These are phyloP conservation scores for Leavenworthia alabamica DNA, from an alignment of 345 rosid genomes.

Conservation along the genomic window DNA sequence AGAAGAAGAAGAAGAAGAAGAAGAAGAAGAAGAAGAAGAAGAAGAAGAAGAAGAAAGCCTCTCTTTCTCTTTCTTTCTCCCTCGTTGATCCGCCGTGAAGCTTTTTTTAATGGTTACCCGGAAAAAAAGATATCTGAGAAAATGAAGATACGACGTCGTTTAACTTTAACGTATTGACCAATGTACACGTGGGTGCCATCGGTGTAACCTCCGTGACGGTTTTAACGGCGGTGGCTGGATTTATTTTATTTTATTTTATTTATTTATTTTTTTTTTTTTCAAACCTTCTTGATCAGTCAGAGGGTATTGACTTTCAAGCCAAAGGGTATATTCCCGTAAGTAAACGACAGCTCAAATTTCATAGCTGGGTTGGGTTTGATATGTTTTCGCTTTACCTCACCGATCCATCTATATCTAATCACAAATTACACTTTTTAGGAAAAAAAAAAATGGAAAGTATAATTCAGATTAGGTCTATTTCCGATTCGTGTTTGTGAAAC, in stretches of 20 bases:
- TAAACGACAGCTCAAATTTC: slow-evolving; percentile 19
- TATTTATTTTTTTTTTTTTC: neutral
- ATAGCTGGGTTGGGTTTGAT: slow-evolving; percentile 25
- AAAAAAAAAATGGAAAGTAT: neutral
- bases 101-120: slow-evolving; percentile 8
- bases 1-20: too few species aligned
- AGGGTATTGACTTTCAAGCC: neutral
- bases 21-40: too few species aligned
- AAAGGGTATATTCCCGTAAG: slow-evolving; percentile 13
- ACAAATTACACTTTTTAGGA: slow-evolving; percentile 14
- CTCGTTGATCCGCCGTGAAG: slow-evolving; percentile 9
- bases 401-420: slow-evolving; percentile 19
- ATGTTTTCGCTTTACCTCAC: slow-evolving; percentile 31
- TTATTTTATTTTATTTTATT: neutral
- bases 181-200: slow-evolving; percentile 19
- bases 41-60: too few species aligned
- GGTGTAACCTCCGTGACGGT: slow-evolving; percentile 4
- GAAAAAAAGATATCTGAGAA: neutral
- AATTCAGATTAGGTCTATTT: neutral
- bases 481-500: neutral
- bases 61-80: neutral
- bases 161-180: neutral
- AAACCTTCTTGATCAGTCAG: neutral
- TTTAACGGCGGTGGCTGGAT: slow-evolving; percentile 3
- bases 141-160: neutral